Evolutionary conservation across 2,329 filamentous ascomycete genomes (phyloP), one percentile per base, ranked within the genome.

Genomic region (Lanzia echinophila): DNA sequence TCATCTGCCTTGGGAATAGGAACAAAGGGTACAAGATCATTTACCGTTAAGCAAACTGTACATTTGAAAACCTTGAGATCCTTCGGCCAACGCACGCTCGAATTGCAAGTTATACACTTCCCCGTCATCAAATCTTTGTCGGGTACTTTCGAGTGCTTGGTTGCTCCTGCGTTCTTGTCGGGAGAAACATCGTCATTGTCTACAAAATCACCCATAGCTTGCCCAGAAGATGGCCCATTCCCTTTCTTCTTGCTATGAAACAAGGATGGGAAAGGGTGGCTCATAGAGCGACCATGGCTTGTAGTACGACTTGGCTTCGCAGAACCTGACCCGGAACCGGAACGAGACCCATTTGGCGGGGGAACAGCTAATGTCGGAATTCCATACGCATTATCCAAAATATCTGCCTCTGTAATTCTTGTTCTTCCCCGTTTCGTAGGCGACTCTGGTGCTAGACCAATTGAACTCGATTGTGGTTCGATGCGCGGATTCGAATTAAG

Each of bases 31-130:
- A 79, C 75, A 50, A 95, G 70, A 67, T 95, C 90, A 67, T 95
- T 95, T 66, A 96, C 83, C 17, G 87, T 94, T 63, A 88, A 73
- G 69, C 90, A 96, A 52, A 88, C 86, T 41, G 87, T 87, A 69
- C 90, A 96, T 62, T 89, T 81, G 69, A 94, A 95, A 36, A 86
- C 80, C 34, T 79, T 79, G 57, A 90, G 71, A 50, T 85, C 81
- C 58, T 78, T 81, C 2, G 89, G 89, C 85, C 90, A 95, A 54
- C 86, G 79, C 60, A 95, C 85, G 53, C 84, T 81, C 52, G 86
- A 87, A 63, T 86, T 87, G 69, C 90, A 96, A 33, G 90, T 91
- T 81, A 92, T 90, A 68, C 90, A 96, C 62, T 82, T 84, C 20
- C 88, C 87, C 32, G 82, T 84, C 28, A 77, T 75, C 64, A 86